phyloP scores from a whole-genome alignment of 2,329 filamentous ascomycete species.

The Aureobasidium sp. region DNA sequence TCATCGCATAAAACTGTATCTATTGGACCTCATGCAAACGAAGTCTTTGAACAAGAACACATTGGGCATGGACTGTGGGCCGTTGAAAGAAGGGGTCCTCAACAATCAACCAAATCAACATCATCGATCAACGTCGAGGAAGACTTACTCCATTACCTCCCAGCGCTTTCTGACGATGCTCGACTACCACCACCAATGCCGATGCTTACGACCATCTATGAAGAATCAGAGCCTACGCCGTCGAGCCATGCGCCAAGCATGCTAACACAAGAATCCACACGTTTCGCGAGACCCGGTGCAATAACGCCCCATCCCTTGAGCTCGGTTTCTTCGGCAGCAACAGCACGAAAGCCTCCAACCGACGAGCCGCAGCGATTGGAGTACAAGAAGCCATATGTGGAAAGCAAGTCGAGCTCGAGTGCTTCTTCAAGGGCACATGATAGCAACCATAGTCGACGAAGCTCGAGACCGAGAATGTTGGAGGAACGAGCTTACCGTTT shows the following conservation, averaged over 20 bases:
- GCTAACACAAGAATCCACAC: neutral
- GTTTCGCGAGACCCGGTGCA: slow-evolving; percentile 2
- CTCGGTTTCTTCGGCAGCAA: neutral
- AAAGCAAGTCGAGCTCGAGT: neutral
- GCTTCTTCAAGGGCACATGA: neutral
- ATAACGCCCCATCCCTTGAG: slow-evolving; percentile 13
- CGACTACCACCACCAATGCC: neutral
- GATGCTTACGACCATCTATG: neutral
- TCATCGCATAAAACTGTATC: neutral
- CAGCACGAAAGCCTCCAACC: neutral
- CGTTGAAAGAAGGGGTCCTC: neutral
- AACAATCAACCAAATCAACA: neutral
- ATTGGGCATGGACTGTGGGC: neutral
- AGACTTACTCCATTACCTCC: neutral
- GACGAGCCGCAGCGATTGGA: neutral
- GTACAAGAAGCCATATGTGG: slow-evolving; percentile 5
- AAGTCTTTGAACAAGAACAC: neutral
- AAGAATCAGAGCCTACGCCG: neutral
- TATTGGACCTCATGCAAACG: neutral
- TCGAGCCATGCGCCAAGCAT: neutral
- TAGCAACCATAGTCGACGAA: neutral
- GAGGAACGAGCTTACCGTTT: neutral
- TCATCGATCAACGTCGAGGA: neutral
- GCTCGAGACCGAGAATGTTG: neutral
- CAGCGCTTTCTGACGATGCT: neutral